Percentiles rank a stretch among this genome's conserved stretches.
Evolutionary conservation across 768 basidiomycete genomes (phyloP).

Genomic region (Suillus fuscotomentosus): DNA sequence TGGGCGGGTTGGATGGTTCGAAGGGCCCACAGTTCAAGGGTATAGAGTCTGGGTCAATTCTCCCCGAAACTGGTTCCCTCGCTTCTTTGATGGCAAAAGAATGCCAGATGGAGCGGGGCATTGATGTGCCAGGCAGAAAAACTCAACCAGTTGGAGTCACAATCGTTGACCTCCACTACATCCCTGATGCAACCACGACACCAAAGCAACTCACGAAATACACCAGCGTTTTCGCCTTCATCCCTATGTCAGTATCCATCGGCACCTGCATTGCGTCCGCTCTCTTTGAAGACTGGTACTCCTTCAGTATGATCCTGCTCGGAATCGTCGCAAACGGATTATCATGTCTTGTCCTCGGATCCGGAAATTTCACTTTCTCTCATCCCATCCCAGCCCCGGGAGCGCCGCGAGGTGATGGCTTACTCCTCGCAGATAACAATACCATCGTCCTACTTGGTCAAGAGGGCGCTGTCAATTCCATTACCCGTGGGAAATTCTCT

Average conservation of each 20-base stretch:
- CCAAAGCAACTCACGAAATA: conserved; percentile 20
- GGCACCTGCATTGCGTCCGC: conserved; percentile 28
- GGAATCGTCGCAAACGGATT: conserved; percentile 32
- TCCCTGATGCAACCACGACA: conserved; percentile 15
- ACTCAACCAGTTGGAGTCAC: conserved; percentile 26
- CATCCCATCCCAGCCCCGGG: conserved; percentile 25
- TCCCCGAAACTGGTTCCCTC: conserved; percentile 31
- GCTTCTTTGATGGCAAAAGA: conserved; percentile 28
- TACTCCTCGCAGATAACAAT: conserved; percentile 21
- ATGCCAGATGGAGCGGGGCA: conserved; percentile 14
- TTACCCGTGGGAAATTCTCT: conserved; percentile 32
- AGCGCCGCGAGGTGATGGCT: conserved; percentile 30
- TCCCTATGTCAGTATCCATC: conserved; percentile 30
- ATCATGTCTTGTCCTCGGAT: conserved; percentile 33
- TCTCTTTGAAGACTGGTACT: conserved; percentile 31
- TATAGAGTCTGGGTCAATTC: conserved; percentile 30
- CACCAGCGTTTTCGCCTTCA: conserved; percentile 24
- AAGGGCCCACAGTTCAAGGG: conserved; percentile 33
- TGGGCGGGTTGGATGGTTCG: conserved; percentile 31
- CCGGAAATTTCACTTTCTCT: conserved; percentile 25
- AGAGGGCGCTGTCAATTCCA: conserved; percentile 29
- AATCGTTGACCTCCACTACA: conserved; percentile 23
- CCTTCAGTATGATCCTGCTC: conserved; percentile 33
- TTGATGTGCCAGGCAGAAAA: conserved; percentile 21
- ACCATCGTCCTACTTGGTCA: conserved; percentile 28